Evolutionary conservation across 345 rosid species (phyloP).

Genomic region (Cardamine resedifolia): DNA sequence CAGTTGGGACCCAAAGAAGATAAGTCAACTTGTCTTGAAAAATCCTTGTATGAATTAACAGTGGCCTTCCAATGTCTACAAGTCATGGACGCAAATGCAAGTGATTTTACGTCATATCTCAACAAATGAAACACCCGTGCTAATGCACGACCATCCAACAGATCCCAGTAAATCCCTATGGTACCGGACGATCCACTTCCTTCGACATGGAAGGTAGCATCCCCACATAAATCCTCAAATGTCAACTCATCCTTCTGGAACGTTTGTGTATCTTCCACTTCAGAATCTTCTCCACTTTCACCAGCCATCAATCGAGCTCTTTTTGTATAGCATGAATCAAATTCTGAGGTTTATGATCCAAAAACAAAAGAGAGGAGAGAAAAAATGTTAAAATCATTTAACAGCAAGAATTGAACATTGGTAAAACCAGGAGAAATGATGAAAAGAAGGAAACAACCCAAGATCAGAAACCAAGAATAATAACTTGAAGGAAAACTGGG

Average conservation of each 20-base stretch:
- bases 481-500: not conserved
- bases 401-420: constrained; percentile 2
- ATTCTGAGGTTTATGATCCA: constrained; percentile 47
- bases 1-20: constrained; percentile 75
- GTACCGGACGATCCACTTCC: constrained; percentile 43
- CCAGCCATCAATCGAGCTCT: constrained; percentile 70
- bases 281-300: constrained; percentile 66
- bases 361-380: constrained; percentile 26
- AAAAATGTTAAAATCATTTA: constrained; percentile 20
- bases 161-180: constrained; percentile 64
- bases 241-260: constrained; percentile 48
- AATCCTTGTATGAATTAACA: constrained; percentile 64
- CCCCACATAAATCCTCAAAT: constrained; percentile 81
- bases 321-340: constrained; percentile 64
- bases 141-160: constrained; percentile 70
- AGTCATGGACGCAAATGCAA: constrained; percentile 76
- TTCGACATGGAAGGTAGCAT: constrained; percentile 51
- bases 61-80: constrained; percentile 95
- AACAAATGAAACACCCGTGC: constrained; percentile 85
- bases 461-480: constrained; percentile 13
- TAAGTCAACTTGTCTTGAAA: constrained; percentile 74
- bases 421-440: constrained; percentile 1
- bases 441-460: constrained; percentile 18
- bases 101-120: constrained; percentile 77
- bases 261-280: constrained; percentile 54